phyloP scores from a whole-genome alignment of 768 basidiomycete species.

The Naganishia randhawae region DNA sequence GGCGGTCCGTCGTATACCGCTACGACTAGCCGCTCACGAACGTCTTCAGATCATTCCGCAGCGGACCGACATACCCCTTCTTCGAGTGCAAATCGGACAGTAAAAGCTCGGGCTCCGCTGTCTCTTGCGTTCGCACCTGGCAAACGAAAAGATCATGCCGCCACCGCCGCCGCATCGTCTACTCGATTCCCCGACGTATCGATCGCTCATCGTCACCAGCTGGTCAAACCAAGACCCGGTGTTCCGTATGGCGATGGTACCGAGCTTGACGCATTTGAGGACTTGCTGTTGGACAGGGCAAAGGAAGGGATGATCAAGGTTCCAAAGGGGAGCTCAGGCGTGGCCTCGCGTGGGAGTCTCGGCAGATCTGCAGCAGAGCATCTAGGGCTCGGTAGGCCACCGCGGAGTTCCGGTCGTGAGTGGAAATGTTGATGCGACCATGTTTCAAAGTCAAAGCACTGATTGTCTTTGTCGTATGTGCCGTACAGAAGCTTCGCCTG shows the following conservation, averaged over 20 bases:
- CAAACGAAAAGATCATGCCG: background rate
- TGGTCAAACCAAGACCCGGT: slow-evolving; percentile 32
- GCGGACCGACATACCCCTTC: background rate
- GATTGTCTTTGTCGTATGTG: background rate
- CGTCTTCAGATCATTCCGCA: background rate
- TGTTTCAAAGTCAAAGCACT: background rate
- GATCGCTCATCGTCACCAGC: slow-evolving; percentile 25
- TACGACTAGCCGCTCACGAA: slow-evolving; percentile 9
- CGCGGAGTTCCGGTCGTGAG: slow-evolving; percentile 7
- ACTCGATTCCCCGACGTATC: background rate
- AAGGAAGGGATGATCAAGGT: slow-evolving; percentile 23
- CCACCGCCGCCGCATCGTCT: no score
- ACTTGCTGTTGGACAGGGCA: slow-evolving; percentile 47
- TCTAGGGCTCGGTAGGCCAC: slow-evolving; percentile 8
- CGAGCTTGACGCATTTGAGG: slow-evolving; percentile 81
- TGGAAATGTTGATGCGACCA: background rate
- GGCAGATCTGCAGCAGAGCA: slow-evolving; percentile 2
- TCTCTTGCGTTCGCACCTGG: background rate
- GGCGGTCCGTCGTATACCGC: slow-evolving; percentile 9
- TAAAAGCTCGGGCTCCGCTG: background rate
- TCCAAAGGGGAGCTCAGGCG: background rate
- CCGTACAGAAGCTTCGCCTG: background rate
- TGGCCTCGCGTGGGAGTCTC: background rate
- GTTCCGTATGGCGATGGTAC: slow-evolving; percentile 60
- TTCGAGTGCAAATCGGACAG: background rate